Conservation (phyloP, 2,329 filamentous ascomycete species). For the Bimuria novae-zelandiae region DNA sequence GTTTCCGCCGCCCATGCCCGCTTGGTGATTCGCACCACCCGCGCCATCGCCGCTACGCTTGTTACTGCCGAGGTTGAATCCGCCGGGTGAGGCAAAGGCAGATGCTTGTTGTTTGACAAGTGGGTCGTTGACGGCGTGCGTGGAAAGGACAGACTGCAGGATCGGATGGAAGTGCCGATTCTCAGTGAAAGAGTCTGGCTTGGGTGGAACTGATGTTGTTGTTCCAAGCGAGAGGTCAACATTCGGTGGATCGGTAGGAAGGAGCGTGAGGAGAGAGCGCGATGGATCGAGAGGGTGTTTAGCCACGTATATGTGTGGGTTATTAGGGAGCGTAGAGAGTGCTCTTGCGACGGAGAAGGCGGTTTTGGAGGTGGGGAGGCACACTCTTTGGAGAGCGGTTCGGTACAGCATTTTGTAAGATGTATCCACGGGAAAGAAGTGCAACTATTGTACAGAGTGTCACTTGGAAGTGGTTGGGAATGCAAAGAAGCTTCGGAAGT, state of each 20-base stretch:
- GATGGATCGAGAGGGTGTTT: conserved; percentile 46
- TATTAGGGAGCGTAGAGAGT: conserved; percentile 50
- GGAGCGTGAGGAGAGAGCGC: conserved; percentile 59
- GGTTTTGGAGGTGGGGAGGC: conserved; percentile 16
- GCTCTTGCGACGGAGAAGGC: conserved; percentile 28
- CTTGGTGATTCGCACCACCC: conserved; percentile 63
- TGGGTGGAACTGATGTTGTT: conserved; percentile 59
- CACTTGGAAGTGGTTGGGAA: background rate
- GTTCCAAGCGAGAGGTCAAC: conserved; percentile 60
- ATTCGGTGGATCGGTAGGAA: conserved; percentile 60
- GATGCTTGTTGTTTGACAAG: conserved; percentile 62
- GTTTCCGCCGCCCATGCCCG: conserved; percentile 61
- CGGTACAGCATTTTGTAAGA: conserved; percentile 24
- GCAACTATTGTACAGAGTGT: background rate
- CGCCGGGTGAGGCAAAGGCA: conserved; percentile 63
- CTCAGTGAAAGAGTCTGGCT: conserved; percentile 59
- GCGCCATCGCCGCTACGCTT: conserved; percentile 52
- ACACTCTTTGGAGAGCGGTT: conserved; percentile 24
- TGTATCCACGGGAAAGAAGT: background rate
- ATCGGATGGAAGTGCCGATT: conserved; percentile 62
- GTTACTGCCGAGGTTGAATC: conserved; percentile 53
- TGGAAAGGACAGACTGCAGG: conserved; percentile 59
- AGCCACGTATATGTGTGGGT: conserved; percentile 57
- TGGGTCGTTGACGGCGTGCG: conserved; percentile 61
- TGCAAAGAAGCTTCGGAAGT: background rate